Evolutionary conservation across 306 rosid species (phyloP).

Genomic region (Amphicarpaea edgeworthii): DNA sequence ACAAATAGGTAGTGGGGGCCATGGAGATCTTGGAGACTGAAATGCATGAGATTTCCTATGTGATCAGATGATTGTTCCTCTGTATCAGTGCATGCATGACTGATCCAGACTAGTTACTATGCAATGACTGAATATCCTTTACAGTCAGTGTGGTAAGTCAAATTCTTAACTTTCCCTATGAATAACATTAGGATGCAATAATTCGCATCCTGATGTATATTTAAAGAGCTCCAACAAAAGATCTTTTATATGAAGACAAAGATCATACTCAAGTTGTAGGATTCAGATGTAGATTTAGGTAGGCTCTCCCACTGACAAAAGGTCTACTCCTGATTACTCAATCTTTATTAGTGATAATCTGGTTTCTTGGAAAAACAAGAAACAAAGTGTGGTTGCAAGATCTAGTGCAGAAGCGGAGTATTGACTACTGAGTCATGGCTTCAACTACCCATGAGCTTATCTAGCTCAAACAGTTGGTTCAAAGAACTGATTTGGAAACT

Average conservation of each 20-base stretch:
- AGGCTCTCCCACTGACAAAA: not conserved
- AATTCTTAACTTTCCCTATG: too few species aligned
- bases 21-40: not conserved
- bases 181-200: too few species aligned
- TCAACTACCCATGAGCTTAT: not conserved
- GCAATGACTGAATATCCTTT: too few species aligned
- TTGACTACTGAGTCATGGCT: not conserved
- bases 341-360: not conserved
- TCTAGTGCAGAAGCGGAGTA: not conserved
- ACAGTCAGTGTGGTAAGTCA: too few species aligned
- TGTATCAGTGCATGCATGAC: not conserved
- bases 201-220: too few species aligned
- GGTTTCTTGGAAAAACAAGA: not conserved
- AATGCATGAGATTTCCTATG: not conserved
- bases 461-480: not conserved
- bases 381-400: not conserved
- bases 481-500: not conserved
- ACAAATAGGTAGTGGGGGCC: not conserved
- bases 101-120: not conserved
- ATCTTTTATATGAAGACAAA: not conserved
- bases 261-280: not conserved
- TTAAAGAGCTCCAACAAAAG: too few species aligned
- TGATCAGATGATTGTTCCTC: not conserved
- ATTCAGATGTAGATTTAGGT: not conserved
- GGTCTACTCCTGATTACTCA: not conserved